Evolutionary conservation across 129 eudicot genomes (phyloP), one percentile per base, ranked within the genome.

Genomic region (Chrysanthemum lavandulifolium): DNA sequence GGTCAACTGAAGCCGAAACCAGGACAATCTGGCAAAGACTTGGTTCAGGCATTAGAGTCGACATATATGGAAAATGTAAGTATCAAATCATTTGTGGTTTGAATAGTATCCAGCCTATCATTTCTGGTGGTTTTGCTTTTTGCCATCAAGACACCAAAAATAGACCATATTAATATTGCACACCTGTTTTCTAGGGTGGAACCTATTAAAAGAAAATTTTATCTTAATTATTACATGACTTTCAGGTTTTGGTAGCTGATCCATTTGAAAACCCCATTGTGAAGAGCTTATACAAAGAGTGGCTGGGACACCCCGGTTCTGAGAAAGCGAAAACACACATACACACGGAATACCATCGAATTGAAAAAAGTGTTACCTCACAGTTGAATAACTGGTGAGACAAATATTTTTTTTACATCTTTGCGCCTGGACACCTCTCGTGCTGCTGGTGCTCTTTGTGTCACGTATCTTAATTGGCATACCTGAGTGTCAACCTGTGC

Each of bases 1-100:
- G 99, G 99, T 47, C 99, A 95, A 78, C 82, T 95, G 61, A 95
- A 95, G 81, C 96, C 93, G 45, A 84, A 84, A 61, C 76, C 88
- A 7, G 97, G 91, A 57, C 97, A 90, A 77, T 84, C 99, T 21
- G 97, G 84, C 16, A 95, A 95, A 84, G 91, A 88, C 59, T 75
- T 95, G 80, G 83, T 95, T 63, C 96, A 90, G 59, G 76, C 78
- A 25, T 85, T 94, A 78, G 96, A 90, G 79, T 54, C 74, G 5
- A 65, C 83, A 13, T 94, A 94, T 74, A 83, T 86, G 79, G 94
- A 88, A 76, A 80, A 84, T 69, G 99, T 88, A 83, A 81, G 96
- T 61, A 14, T 69, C 12, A 6, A 43, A 19, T 29, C 48, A 65
- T 73, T 50, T 49, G 14, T 33, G 9, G 63, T 63, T 74, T 53